Base-by-base conservation (phyloP, 2,329 filamentous ascomycete species). In the Dactylellina sp. region DNA sequence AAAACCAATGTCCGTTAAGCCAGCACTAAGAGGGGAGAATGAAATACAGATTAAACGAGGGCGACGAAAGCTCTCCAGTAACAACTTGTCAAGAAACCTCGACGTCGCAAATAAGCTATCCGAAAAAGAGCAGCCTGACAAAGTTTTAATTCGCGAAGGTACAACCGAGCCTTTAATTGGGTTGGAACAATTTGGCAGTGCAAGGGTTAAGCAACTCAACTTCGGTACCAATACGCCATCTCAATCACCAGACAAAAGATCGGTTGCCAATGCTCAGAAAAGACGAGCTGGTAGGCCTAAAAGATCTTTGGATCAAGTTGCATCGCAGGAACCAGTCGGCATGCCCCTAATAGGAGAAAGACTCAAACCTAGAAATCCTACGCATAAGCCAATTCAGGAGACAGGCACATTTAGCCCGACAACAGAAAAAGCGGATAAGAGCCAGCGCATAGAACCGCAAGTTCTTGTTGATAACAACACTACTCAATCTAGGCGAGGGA, bases 201-300 rank as follows among this genome's bases (percentile, higher is more conserved):
- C 3, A 4, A 40, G 14, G 14, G 37, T 3, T 16, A 40, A 40
- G 12, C 11, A 16, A 12, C n/a, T 14, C 37, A 25, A 18, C 7
- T 12, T 7, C 14, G 53, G 4, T 4, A 28, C 20, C 16, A 12
- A 16, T 3, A 18, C 22, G 7, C 14, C 9, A 6, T 7, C 14
- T 12, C 32, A 14, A 16, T 28, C 16, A 16, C 12, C 39, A 28
- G 18, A 18, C 1, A 14, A 12, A n/a, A 20, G 9, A 11, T 35
- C 11, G 20, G 4, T 24, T 16, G 7, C 7, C 80, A 77, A 35
- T 59, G 32, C 32, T 37, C 25, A 63, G 65, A 56, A 59, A 66
- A 16, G 72, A 71, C 50, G 46, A 68, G 44, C 50, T 32, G 53
- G 76, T 68, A 42, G 74, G 59, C 66, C 66, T 14, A 71, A 64